phyloP scores from a whole-genome alignment of 2,329 filamentous ascomycete genomes.

The Arthrobotrys sinensis region DNA sequence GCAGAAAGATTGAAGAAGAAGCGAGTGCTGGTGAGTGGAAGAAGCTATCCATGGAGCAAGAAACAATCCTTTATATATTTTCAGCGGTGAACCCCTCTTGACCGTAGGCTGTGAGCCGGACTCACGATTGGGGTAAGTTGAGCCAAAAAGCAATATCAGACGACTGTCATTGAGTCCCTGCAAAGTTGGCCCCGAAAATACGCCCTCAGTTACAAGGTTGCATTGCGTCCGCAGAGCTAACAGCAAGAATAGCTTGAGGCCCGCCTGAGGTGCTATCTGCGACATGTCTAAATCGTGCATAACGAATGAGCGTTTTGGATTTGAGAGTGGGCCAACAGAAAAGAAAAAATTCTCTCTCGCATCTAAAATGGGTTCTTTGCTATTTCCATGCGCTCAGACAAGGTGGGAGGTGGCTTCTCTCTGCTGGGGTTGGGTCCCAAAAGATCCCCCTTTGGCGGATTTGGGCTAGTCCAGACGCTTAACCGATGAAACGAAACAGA shows the following conservation, averaged over 20 bases:
- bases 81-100: not conserved
- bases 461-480: constrained; percentile 52
- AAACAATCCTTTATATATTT: constrained; percentile 52
- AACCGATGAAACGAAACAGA: constrained; percentile 54
- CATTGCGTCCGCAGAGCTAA: constrained; percentile 17
- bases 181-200: constrained; percentile 9
- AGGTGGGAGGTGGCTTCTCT: constrained; percentile 19
- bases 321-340: constrained; percentile 12
- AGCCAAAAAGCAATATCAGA: constrained; percentile 40
- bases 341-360: constrained; percentile 10
- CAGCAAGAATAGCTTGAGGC: constrained; percentile 19
- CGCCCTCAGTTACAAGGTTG: constrained; percentile 34
- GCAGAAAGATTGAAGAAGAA: constrained; percentile 40
- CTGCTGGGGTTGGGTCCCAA: constrained; percentile 11
- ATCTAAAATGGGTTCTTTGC: constrained; percentile 39
- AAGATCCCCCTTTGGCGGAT: constrained; percentile 32
- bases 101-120: constrained; percentile 11
- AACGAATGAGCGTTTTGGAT: constrained; percentile 31
- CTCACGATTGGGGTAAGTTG: constrained; percentile 47
- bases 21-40: constrained; percentile 49
- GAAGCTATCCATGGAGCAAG: constrained; percentile 25
- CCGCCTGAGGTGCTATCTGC: constrained; percentile 20
- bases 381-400: constrained; percentile 44
- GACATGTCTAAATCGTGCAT: constrained; percentile 47
- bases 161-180: constrained; percentile 16